Conservation (phyloP, 192 early-diverging fungal genomes). For the Backusella parvicylindrica region DNA sequence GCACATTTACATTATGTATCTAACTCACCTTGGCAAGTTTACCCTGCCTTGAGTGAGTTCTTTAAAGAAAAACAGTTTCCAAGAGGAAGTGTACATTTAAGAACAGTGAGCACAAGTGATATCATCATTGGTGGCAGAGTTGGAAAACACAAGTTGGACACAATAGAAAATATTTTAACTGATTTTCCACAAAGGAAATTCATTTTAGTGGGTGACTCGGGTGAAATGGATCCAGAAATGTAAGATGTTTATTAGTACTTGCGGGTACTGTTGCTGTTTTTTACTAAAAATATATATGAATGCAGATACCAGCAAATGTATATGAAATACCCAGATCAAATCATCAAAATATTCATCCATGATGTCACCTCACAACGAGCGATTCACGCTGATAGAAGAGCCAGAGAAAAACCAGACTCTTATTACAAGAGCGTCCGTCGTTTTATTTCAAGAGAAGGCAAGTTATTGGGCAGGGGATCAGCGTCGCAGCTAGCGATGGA, state of each 20-base stretch:
- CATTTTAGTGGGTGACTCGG: conserved; percentile 89
- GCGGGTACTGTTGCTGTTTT: neutral
- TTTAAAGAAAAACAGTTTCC: conserved; percentile 73
- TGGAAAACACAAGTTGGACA: conserved; percentile 26
- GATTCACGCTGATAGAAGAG: conserved; percentile 16
- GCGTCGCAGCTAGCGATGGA: conserved; percentile 23
- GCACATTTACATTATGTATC: conserved; percentile 85
- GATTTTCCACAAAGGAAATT: conserved; percentile 82
- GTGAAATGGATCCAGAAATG: conserved; percentile 87
- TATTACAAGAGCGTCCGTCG: conserved; percentile 10
- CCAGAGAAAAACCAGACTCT: neutral
- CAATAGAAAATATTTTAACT: conserved; percentile 26
- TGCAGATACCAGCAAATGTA: conserved; percentile 28
- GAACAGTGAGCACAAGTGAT: conserved; percentile 13
- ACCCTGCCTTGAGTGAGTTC: conserved; percentile 73
- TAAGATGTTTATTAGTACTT: conserved; percentile 30
- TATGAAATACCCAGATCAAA: conserved; percentile 28
- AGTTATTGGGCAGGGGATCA: neutral
- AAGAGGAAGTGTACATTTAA: conserved; percentile 68
- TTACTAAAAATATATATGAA: neutral
- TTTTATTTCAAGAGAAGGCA: conserved; percentile 17
- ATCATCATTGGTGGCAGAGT: conserved; percentile 18
- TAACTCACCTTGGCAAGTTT: conserved; percentile 86
- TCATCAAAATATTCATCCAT: conserved; percentile 38
- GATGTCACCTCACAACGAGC: conserved; percentile 37